Conservation (phyloP, 306 rosid species). For the Luffa acutangula region DNA sequence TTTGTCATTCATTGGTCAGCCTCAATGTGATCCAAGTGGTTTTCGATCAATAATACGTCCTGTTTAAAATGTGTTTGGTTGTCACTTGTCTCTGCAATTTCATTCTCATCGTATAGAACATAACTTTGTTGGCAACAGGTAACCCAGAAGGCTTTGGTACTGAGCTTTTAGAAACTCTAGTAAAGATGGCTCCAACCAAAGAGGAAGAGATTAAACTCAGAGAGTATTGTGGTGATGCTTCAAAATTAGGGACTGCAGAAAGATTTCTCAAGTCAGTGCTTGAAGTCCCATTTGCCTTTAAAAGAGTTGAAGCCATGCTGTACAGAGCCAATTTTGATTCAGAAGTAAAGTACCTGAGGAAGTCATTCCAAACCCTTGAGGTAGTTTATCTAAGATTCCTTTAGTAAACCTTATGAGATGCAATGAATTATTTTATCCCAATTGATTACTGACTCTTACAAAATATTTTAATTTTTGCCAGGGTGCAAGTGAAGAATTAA, state of each 20-base stretch:
- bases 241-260: conserved; percentile 92
- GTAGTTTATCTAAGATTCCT: conserved; percentile 18
- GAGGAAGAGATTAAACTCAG: conserved; percentile 92
- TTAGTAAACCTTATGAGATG: not conserved
- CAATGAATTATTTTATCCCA: conserved; percentile 5
- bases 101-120: conserved; percentile 12
- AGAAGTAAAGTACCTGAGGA: conserved; percentile 76
- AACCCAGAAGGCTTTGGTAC: conserved; percentile 85
- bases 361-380: conserved; percentile 88
- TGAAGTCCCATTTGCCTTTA: conserved; percentile 83
- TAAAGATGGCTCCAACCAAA: conserved; percentile 99
- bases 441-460: conserved; percentile 15
- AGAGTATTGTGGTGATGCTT: conserved; percentile 57
- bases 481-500: conserved; percentile 85
- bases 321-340: conserved; percentile 91
- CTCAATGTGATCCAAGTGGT: not conserved
- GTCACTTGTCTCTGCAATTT: not conserved
- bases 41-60: not conserved
- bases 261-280: conserved; percentile 87
- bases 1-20: not conserved
- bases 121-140: conserved; percentile 39
- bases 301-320: conserved; percentile 96
- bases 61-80: not conserved
- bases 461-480: conserved; percentile 23
- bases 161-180: conserved; percentile 93